Evolutionary conservation across 2,329 filamentous ascomycete genomes (phyloP).

Genomic region (Xylaria sp.): DNA sequence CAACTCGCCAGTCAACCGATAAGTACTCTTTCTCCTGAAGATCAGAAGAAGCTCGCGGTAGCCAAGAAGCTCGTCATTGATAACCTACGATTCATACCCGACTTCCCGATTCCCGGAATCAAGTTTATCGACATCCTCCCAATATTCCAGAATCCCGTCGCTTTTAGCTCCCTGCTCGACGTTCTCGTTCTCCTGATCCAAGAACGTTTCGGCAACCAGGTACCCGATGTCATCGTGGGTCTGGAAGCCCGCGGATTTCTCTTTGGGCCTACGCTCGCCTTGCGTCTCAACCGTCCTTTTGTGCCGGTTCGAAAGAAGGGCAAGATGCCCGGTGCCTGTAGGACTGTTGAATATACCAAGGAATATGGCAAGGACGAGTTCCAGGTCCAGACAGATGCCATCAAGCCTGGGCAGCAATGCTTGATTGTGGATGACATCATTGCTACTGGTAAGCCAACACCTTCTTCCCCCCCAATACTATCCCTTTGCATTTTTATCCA

Average conservation of each 20-base stretch:
- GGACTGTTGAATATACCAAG: slow-evolving; percentile 87
- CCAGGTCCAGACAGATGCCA: slow-evolving; percentile 89
- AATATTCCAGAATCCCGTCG: slow-evolving; percentile 78
- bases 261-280: slow-evolving; percentile 87
- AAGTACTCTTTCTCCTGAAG: slow-evolving; percentile 46
- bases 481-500: slow-evolving; percentile 1
- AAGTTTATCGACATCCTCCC: slow-evolving; percentile 98
- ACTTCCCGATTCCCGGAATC: slow-evolving; percentile 92
- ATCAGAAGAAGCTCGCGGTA: slow-evolving; percentile 38
- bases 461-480: slow-evolving; percentile 13
- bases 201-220: slow-evolving; percentile 62
- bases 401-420: slow-evolving; percentile 86
- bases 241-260: slow-evolving; percentile 94
- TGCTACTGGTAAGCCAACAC: slow-evolving; percentile 77
- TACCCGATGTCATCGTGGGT: slow-evolving; percentile 89
- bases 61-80: slow-evolving; percentile 60
- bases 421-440: slow-evolving; percentile 98
- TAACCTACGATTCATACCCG: slow-evolving; percentile 82
- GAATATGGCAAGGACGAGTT: slow-evolving; percentile 96
- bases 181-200: slow-evolving; percentile 84
- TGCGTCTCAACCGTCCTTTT: slow-evolving; percentile 82
- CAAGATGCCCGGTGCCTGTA: slow-evolving; percentile 89
- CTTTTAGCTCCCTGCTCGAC: slow-evolving; percentile 78
- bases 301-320: slow-evolving; percentile 94
- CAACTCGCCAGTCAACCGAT: slow-evolving; percentile 72